These are phyloP conservation scores for Protostelium mycophagum DNA, from an alignment of 78 protist species.

Conservation along the genomic window DNA sequence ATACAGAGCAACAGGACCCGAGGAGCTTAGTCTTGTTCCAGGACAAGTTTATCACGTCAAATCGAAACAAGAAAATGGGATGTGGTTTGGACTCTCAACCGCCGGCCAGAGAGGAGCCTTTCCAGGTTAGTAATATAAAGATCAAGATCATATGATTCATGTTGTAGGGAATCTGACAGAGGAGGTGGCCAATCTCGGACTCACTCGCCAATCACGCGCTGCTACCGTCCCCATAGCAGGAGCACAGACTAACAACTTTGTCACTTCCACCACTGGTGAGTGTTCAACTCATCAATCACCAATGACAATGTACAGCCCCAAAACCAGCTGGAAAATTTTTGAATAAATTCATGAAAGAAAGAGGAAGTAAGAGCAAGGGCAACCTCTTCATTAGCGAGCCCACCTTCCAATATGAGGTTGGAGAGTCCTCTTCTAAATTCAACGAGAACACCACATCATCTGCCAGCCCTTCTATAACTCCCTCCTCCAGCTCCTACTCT, in stretches of 20 bases:
- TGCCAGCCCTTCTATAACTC: not conserved
- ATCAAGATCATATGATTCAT: not conserved
- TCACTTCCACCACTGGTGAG: too few species aligned
- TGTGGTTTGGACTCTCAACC: not conserved
- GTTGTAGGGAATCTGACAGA: not conserved
- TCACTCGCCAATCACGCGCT: not conserved
- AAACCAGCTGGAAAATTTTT: not conserved
- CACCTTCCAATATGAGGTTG: not conserved
- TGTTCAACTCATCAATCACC: too few species aligned
- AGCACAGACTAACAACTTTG: not conserved
- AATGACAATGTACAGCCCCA: not conserved
- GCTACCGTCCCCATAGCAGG: not conserved
- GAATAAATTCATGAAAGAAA: not conserved
- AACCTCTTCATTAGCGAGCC: not conserved
- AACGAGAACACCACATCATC: too few species aligned
- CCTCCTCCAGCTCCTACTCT: not conserved
- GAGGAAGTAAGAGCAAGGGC: not conserved
- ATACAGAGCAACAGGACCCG: not conserved
- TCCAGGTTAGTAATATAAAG: not conserved
- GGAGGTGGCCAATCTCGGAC: not conserved
- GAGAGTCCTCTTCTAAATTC: not conserved
- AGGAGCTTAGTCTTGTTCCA: not conserved
- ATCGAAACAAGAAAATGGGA: not conserved
- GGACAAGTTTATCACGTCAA: not conserved
- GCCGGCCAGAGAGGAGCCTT: not conserved